Percentiles rank a stretch among this genome's conserved stretches.
Conservation (phyloP, 352 stramenopile genomes). For the Thraustochytrium sp. region DNA sequence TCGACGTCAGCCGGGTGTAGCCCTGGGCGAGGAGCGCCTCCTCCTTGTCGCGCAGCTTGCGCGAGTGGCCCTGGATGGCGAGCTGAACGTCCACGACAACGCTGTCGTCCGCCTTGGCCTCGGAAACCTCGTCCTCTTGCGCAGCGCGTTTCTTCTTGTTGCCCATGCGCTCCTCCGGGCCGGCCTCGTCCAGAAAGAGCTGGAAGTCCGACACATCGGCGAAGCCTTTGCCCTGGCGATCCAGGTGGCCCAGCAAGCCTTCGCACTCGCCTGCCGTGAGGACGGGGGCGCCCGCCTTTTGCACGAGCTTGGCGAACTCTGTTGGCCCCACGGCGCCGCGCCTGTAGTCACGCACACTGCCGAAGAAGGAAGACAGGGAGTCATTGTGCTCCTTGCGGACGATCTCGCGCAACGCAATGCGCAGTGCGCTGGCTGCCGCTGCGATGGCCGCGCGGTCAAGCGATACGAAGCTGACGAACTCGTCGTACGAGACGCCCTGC, state of each 20-base stretch:
- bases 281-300: not conserved
- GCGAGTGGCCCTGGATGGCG: not conserved
- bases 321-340: not conserved
- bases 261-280: constrained; percentile 12
- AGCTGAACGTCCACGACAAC: constrained; percentile 29
- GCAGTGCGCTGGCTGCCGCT: not conserved
- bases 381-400: not conserved
- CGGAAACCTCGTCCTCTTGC: not conserved
- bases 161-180: not conserved
- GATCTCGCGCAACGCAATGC: not conserved
- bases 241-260: constrained; percentile 13
- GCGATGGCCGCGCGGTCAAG: not conserved
- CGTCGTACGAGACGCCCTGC: constrained; percentile 32
- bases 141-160: not conserved
- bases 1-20: constrained; percentile 16
- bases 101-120: not conserved
- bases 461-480: constrained; percentile 43
- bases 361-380: constrained; percentile 1
- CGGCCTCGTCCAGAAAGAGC: not conserved
- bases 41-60: not conserved
- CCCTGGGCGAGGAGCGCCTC: constrained; percentile 31
- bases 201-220: constrained; percentile 33
- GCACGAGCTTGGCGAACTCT: not conserved
- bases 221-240: constrained; percentile 27
- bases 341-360: not conserved